These are phyloP conservation scores for Opeltia flavorubescens DNA, from an alignment of 495 filamentous ascomycete species.

Conservation along the genomic window DNA sequence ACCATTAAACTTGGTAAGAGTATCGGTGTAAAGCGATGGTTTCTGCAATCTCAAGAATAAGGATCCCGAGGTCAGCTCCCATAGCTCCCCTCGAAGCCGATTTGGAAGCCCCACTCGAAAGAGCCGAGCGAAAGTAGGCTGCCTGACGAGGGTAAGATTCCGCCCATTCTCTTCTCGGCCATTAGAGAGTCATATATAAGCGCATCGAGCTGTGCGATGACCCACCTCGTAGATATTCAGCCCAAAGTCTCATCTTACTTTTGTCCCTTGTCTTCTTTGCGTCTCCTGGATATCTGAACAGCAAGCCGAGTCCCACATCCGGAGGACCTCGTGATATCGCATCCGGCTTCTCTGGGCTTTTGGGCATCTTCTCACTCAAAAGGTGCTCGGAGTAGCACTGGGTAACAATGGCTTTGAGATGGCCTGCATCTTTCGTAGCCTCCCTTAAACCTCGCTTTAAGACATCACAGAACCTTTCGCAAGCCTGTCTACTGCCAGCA, in stretches of 20 bases:
- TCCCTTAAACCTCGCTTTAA: slow-evolving; percentile 78
- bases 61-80: slow-evolving; percentile 88
- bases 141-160: slow-evolving; percentile 79
- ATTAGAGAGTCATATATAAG: not conserved
- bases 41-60: slow-evolving; percentile 75
- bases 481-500: slow-evolving; percentile 71
- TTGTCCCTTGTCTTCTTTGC: slow-evolving; percentile 86
- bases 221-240: slow-evolving; percentile 73
- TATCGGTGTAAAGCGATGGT: slow-evolving; percentile 71
- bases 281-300: slow-evolving; percentile 93
- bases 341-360: slow-evolving; percentile 9
- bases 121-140: slow-evolving; percentile 94
- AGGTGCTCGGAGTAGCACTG: slow-evolving; percentile 93
- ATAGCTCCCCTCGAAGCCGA: slow-evolving; percentile 81
- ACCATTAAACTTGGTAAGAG: slow-evolving; percentile 66
- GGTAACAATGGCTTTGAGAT: slow-evolving; percentile 57
- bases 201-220: not conserved
- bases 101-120: slow-evolving; percentile 93
- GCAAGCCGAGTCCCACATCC: slow-evolving; percentile 81
- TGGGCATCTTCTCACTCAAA: slow-evolving; percentile 34
- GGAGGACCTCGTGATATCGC: slow-evolving; percentile 51
- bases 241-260: slow-evolving; percentile 96
- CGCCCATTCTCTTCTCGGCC: slow-evolving; percentile 65
- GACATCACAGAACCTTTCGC: slow-evolving; percentile 91
- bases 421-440: slow-evolving; percentile 73